Base-by-base conservation (phyloP, 495 filamentous ascomycete species). In the Echria macrotheca region DNA sequence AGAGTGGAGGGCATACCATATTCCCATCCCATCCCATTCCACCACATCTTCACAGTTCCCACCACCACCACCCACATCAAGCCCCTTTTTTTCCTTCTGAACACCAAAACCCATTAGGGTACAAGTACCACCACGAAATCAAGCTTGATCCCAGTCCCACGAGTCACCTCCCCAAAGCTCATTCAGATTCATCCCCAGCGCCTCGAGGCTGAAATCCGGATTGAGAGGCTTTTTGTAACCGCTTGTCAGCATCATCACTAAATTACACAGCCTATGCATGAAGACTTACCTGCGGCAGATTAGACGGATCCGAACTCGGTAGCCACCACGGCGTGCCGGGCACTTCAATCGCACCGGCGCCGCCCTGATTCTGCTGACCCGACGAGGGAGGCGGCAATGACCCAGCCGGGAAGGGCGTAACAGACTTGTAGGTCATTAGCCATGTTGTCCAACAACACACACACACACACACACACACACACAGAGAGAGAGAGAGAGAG, bases 291-390 rank as follows among this genome's bases (percentile, higher is more conserved):
- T 53, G 57, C 9, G 58, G 47, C 9, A 54, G 33, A 8, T 29
- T 49, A n/a, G 53, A 43, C 17, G 57, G 52, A 21, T 44, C 42
- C 7, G 57, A 29, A 12, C 61, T 65, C 0, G 56, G 45, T 25
- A 60, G 18, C 62, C 62, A 65, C 62, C 62, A 65, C 10, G 56
- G 62, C 26, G 59, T 65, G 0, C 56, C 62, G 0, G 62, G 59
- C 1, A 62, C 49, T 37, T 65, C 60, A 9, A 60, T 21, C 5
- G 47, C 9, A 23, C 29, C 49, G 29, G 15, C 42, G 15, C 1
- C 36, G 24, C n/a, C n/a, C 28, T 29, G 43, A 45, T 35, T 35
- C 21, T 46, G 44, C 17, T 5, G 8, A 2, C 31, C 28, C 32
- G 23, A 8, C 11, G 24, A 9, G 1, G 24, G n/a, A 11, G 25